These are phyloP conservation scores for Senna siamea DNA, from an alignment of 306 rosid species.

Conservation along the genomic window DNA sequence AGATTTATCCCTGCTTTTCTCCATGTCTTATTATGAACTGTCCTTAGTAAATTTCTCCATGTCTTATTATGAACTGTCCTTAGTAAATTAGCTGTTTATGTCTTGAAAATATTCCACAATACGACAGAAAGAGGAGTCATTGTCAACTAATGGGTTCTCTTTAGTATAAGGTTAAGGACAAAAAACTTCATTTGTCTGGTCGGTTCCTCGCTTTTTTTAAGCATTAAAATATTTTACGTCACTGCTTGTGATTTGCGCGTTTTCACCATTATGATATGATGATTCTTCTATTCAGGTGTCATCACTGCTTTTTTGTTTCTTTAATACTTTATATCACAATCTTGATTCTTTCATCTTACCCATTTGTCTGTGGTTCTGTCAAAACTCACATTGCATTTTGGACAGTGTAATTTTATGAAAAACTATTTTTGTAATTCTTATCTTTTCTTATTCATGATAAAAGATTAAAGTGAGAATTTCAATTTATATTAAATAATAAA, in stretches of 20 bases:
- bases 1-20: constrained; percentile 42
- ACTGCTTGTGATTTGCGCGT: constrained; percentile 51
- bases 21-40: constrained; percentile 55
- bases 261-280: constrained; percentile 42
- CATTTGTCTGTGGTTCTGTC: not conserved
- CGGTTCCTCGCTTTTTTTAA: constrained; percentile 29
- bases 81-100: constrained; percentile 62
- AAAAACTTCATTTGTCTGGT: constrained; percentile 52
- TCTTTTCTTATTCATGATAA: too few species aligned
- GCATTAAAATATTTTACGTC: constrained; percentile 43
- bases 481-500: not conserved
- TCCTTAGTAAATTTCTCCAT: constrained; percentile 44
- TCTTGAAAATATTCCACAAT: constrained; percentile 55
- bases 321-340: not conserved
- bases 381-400: constrained; percentile 3
- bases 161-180: constrained; percentile 52
- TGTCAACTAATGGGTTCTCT: constrained; percentile 58
- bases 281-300: constrained; percentile 49
- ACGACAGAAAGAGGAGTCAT: constrained; percentile 58
- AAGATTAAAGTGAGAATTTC: not conserved
- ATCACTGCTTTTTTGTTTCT: constrained; percentile 43
- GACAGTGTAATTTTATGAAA: not conserved
- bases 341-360: not conserved
- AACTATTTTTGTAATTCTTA: too few species aligned
- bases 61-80: constrained; percentile 58